Conservation (phyloP, 2,329 filamentous ascomycete species). For the Helicocarpus griseus region DNA sequence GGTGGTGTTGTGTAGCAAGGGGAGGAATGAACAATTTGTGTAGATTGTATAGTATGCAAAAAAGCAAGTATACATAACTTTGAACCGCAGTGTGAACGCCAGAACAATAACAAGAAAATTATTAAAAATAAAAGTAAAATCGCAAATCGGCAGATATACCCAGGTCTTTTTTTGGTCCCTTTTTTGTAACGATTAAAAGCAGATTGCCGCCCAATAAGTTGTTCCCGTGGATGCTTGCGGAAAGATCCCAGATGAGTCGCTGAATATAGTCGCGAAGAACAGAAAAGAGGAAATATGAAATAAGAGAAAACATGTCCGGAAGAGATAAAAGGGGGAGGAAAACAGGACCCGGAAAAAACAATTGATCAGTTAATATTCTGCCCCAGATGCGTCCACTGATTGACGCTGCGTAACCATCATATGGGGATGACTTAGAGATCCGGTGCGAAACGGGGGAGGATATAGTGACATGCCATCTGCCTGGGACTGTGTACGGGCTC, state of each 20-base stretch:
- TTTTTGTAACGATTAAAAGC: background rate
- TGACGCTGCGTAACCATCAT: background rate
- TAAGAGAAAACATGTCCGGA: background rate
- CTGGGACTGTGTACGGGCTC: slow-evolving; percentile 12
- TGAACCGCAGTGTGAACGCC: background rate
- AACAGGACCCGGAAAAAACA: background rate
- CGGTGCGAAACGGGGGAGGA: slow-evolving; percentile 22
- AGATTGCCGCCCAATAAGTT: slow-evolving; percentile 3
- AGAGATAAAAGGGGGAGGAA: background rate
- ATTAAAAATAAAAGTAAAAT: too few species aligned
- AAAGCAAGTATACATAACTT: background rate
- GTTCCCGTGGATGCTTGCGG: background rate
- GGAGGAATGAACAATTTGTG: background rate
- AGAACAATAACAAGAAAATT: background rate
- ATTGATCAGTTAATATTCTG: background rate
- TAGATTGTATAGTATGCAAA: background rate
- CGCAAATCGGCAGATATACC: background rate
- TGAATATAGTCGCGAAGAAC: background rate
- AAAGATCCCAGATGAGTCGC: background rate
- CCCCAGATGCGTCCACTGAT: background rate
- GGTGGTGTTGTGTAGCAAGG: too few species aligned
- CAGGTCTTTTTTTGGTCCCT: background rate
- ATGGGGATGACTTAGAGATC: slow-evolving; percentile 23
- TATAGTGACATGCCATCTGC: slow-evolving; percentile 15
- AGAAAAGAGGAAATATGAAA: background rate